Evolutionary conservation across 2,329 filamentous ascomycete genomes (phyloP).

Genomic region (Diaporthe vexans): DNA sequence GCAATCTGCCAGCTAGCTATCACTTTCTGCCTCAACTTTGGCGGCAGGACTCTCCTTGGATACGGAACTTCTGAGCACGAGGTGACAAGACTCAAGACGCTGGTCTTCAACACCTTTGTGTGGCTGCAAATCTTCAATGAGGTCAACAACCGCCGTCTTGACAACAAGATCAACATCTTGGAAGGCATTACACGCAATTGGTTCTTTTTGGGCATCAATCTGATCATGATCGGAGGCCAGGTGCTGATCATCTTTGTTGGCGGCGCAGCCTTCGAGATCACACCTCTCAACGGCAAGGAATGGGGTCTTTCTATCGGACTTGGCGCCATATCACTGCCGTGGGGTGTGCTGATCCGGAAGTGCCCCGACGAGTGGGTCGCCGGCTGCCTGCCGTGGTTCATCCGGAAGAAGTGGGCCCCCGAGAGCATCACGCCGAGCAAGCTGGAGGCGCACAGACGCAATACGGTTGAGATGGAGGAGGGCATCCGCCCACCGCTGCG

Average conservation of each 20-base stretch:
- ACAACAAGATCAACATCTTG: constrained; percentile 91
- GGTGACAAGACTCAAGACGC: constrained; percentile 70
- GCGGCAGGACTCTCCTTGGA: constrained; percentile 70
- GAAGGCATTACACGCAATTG: constrained; percentile 83
- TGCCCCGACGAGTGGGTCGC: constrained; percentile 74
- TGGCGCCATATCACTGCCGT: constrained; percentile 81
- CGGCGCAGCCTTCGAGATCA: constrained; percentile 79
- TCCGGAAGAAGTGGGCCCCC: constrained; percentile 44
- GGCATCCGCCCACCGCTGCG: constrained; percentile 45
- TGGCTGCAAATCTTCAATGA: constrained; percentile 93
- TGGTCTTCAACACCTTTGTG: constrained; percentile 87
- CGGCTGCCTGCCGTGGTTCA: constrained; percentile 41
- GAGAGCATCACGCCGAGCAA: constrained; percentile 41
- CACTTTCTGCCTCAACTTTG: constrained; percentile 78
- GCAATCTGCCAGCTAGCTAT: constrained; percentile 82
- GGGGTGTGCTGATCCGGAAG: constrained; percentile 79
- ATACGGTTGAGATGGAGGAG: constrained; percentile 33
- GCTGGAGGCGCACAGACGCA: constrained; percentile 34
- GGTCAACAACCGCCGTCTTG: constrained; percentile 86
- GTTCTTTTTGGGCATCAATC: constrained; percentile 86
- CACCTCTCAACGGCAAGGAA: constrained; percentile 73
- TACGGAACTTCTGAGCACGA: constrained; percentile 61
- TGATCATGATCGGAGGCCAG: constrained; percentile 87
- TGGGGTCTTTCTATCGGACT: constrained; percentile 88
- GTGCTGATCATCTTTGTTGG: constrained; percentile 88